A percentile compares a stretch with the other conserved stretches of the same genome.
phyloP scores from a whole-genome alignment of 352 stramenopile genomes.

The Globisporangium cystogenes region DNA sequence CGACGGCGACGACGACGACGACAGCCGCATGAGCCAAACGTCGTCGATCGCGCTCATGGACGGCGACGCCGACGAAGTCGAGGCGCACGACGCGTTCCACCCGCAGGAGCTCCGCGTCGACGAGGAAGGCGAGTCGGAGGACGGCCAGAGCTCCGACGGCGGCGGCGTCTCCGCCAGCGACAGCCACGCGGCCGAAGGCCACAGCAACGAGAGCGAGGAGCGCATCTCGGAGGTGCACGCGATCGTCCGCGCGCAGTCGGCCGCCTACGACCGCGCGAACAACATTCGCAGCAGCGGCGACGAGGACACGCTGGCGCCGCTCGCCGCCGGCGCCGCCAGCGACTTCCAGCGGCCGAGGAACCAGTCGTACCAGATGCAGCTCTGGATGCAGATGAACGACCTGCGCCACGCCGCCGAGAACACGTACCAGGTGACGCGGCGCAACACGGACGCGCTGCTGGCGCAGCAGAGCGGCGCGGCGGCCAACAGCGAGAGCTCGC shows the following conservation, averaged over 20 bases:
- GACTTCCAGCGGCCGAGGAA: background rate
- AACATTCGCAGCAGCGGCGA: background rate
- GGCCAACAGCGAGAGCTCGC: background rate
- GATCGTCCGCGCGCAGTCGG: conserved; percentile 7
- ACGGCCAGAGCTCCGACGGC: conserved; percentile 10
- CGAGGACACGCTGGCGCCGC: background rate
- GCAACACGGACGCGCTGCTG: conserved; percentile 48
- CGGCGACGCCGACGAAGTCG: conserved; percentile 22
- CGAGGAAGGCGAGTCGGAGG: conserved; percentile 26
- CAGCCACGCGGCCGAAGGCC: background rate
- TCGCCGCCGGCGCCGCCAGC: background rate
- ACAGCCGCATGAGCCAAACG: conserved; percentile 27
- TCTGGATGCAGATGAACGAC: conserved; percentile 73
- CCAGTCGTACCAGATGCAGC: conserved; percentile 54
- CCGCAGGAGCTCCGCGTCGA: conserved; percentile 10
- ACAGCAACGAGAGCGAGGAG: background rate
- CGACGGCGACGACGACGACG: conserved; percentile 13
- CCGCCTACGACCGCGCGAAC: conserved; percentile 3
- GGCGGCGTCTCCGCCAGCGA: background rate
- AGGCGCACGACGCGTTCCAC: conserved; percentile 11
- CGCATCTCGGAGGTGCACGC: conserved; percentile 12
- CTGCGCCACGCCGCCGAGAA: conserved; percentile 52
- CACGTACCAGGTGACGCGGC: conserved; percentile 56
- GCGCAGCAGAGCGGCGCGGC: conserved; percentile 16
- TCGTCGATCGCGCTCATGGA: conserved; percentile 59